phyloP scores from a whole-genome alignment of 805 yeast species.

The Ogataea pini region DNA sequence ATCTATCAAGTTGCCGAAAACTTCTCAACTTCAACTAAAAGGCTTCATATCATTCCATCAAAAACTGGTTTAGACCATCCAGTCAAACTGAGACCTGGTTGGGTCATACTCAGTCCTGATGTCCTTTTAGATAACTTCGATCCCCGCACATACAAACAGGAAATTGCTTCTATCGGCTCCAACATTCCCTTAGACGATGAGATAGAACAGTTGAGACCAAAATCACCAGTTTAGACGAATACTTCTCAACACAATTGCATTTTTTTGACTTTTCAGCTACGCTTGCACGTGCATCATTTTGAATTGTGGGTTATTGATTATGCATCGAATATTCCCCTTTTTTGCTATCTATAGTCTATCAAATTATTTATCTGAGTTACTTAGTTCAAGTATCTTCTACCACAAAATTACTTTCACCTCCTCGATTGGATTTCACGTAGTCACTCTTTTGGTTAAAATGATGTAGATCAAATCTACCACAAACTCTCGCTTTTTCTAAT shows the following conservation, averaged over 20 bases:
- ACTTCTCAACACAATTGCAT: neutral
- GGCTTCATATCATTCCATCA: constrained; percentile 83
- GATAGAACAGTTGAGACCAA: constrained; percentile 81
- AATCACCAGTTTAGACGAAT: constrained; percentile 54
- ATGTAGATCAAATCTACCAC: neutral
- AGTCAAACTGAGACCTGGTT: constrained; percentile 73
- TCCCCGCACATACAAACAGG: constrained; percentile 45
- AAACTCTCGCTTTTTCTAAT: neutral
- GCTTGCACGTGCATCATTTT: constrained; percentile 1
- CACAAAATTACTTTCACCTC: neutral
- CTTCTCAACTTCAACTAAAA: constrained; percentile 76
- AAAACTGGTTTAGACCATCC: constrained; percentile 65
- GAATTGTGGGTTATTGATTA: neutral
- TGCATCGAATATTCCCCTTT: neutral
- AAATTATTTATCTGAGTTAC: neutral
- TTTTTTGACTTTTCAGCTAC: neutral
- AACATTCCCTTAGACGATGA: constrained; percentile 70
- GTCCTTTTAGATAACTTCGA: constrained; percentile 70
- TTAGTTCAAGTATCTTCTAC: neutral
- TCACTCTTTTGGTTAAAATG: neutral
- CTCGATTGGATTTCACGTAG: neutral
- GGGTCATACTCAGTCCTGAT: constrained; percentile 91
- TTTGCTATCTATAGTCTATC: neutral
- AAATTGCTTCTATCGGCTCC: constrained; percentile 45
- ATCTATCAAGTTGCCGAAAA: constrained; percentile 85